Conservation (phyloP, 1,284 basidiomycete genomes). For the Puccinia hordei region DNA sequence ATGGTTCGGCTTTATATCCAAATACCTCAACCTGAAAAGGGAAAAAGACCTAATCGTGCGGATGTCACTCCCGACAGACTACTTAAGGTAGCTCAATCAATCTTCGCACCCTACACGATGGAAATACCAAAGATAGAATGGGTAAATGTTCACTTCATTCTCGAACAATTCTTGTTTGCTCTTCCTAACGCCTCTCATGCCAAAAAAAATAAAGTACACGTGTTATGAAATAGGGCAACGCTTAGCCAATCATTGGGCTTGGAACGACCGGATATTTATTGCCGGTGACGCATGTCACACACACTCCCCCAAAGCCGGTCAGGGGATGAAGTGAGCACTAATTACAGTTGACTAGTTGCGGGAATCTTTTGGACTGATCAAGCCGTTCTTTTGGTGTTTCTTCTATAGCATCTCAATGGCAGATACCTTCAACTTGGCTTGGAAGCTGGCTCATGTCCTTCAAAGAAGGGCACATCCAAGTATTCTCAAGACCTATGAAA, state of each 20-base stretch:
- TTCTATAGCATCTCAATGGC: conserved; percentile 52
- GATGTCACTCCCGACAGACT: conserved; percentile 68
- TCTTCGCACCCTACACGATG: conserved; percentile 71
- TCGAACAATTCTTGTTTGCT: conserved; percentile 55
- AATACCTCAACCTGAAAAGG: conserved; percentile 62
- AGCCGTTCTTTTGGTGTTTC: background rate
- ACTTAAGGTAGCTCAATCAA: conserved; percentile 68
- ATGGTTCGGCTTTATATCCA: conserved; percentile 75
- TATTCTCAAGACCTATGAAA: conserved; percentile 67
- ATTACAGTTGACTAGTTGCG: conserved; percentile 61
- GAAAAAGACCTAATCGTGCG: conserved; percentile 63
- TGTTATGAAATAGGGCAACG: conserved; percentile 68
- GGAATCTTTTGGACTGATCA: conserved; percentile 70
- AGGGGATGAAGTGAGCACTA: conserved; percentile 63
- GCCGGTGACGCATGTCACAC: conserved; percentile 79
- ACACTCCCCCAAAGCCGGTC: conserved; percentile 74
- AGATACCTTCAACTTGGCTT: conserved; percentile 73
- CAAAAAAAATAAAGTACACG: conserved; percentile 20
- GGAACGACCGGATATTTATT: conserved; percentile 74
- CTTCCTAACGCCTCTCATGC: background rate
- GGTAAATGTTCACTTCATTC: conserved; percentile 66
- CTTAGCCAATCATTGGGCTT: conserved; percentile 70
- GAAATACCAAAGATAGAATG: conserved; percentile 69
- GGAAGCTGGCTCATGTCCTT: conserved; percentile 75
- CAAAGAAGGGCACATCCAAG: conserved; percentile 70